Base-by-base conservation (phyloP, 2,329 filamentous ascomycete species). In the Claviceps capensis region DNA sequence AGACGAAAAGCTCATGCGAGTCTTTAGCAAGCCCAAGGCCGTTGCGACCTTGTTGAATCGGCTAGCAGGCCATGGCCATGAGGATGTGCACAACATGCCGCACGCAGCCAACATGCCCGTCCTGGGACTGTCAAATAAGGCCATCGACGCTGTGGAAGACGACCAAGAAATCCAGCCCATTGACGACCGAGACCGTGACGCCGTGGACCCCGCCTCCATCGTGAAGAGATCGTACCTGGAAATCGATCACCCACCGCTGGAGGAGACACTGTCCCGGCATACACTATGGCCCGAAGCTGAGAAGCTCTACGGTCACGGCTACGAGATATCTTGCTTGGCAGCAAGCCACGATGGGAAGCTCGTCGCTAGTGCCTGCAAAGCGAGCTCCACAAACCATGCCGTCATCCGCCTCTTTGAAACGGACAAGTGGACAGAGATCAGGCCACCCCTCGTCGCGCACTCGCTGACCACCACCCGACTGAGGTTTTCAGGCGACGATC, bases 241-340 rank as follows among this genome's bases (percentile, higher is more conserved):
- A 44, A 74, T 85, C 50, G 69, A 79, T 43, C 82, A 86, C 57
- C 90, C 93, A 11, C 91, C 93, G 0, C 77, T 88, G 38, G 93
- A 98, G 67, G 93, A 97, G 66, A 84, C 88, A 51, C 79, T 98
- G 2, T 85, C 89, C 23, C 82, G 90, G 8, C 83, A 94, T 65
- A 95, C 93, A 0, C 80, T 98, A 36, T 98, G 90, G 89, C 93
- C 93, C 3, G 93, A 98, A 65, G 81, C 81, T 6, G 93, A 98
- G 67, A 98, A 98, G 71, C 78, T 98, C 1, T 98, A 98, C 68
- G 93, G 93, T 1, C 93, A 98, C 68, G 93, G 93, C 34, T 96
- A 96, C 69, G 93, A 98, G 67, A 91, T 98, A 48, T 95, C 88
- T 2, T 86, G 88, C 40, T 79, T 95, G 16, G 86, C 90, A 11